These are phyloP conservation scores for Xylaria sp. DNA, from an alignment of 2,329 filamentous ascomycete genomes.

Conservation along the genomic window DNA sequence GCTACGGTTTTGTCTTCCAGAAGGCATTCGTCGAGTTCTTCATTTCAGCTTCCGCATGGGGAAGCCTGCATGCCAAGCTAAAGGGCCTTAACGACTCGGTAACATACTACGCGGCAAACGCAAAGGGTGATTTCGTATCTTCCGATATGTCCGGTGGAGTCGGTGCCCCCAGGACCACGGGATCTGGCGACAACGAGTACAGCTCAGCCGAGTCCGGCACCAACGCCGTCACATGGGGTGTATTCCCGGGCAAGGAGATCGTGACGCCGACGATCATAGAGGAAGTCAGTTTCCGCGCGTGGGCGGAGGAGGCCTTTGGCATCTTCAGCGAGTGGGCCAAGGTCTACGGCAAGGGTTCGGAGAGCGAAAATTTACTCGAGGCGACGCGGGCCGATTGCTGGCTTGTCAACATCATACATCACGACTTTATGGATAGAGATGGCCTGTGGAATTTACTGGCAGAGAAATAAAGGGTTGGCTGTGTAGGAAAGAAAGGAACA, in stretches of 20 bases:
- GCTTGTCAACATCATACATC: constrained; percentile 87
- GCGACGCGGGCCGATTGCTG: constrained; percentile 65
- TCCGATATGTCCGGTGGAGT: constrained; percentile 48
- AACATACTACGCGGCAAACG: constrained; percentile 84
- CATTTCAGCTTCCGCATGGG: constrained; percentile 69
- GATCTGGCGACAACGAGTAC: constrained; percentile 1
- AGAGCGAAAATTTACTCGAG: constrained; percentile 67
- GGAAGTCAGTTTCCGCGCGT: constrained; percentile 86
- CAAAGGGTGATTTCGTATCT: constrained; percentile 69
- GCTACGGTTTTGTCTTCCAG: constrained; percentile 91
- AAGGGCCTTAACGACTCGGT: constrained; percentile 55
- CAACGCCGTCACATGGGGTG: constrained; percentile 95
- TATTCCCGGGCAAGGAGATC: constrained; percentile 93
- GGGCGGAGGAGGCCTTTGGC: constrained; percentile 91
- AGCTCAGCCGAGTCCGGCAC: constrained; percentile 50
- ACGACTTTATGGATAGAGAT: constrained; percentile 66
- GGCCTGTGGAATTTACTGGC: constrained; percentile 66
- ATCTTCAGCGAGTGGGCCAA: constrained; percentile 94
- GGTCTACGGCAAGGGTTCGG: constrained; percentile 71
- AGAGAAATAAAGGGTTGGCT: constrained; percentile 21
- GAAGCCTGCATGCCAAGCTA: constrained; percentile 58
- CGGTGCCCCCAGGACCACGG: constrained; percentile 12
- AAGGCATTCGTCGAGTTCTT: constrained; percentile 99
- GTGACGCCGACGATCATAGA: constrained; percentile 95
- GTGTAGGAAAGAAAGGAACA: background rate